Conservation (phyloP, 805 yeast genomes). For the Candida xiaguanensis region DNA sequence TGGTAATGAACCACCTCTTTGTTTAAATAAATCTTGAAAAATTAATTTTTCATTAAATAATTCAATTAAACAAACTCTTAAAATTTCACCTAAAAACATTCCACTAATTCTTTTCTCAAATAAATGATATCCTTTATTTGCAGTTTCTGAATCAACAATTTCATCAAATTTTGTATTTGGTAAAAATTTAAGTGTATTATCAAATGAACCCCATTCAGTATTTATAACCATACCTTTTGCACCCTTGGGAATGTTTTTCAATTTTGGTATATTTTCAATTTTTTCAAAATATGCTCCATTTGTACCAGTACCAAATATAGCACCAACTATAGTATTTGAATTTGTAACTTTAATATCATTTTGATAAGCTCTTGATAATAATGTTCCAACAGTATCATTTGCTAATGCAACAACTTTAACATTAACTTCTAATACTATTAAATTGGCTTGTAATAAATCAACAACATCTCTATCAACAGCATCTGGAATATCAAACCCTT, state of each 20-base stretch:
- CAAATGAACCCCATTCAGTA: constrained; percentile 98
- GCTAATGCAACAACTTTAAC: constrained; percentile 83
- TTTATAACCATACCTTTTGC: constrained; percentile 78
- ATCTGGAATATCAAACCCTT: constrained; percentile 86
- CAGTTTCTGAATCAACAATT: constrained; percentile 64
- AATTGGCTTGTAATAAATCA: constrained; percentile 60
- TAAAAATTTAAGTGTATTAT: constrained; percentile 68
- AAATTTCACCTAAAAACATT: constrained; percentile 87
- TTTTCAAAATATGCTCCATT: constrained; percentile 92
- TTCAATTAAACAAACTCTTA: constrained; percentile 71
- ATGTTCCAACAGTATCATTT: constrained; percentile 94
- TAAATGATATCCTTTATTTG: constrained; percentile 84
- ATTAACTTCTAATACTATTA: constrained; percentile 57
- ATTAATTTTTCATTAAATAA: constrained; percentile 56
- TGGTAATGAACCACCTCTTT: constrained; percentile 43
- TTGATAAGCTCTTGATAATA: constrained; percentile 81
- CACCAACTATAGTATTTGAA: constrained; percentile 79
- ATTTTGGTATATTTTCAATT: constrained; percentile 67
- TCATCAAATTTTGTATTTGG: constrained; percentile 80
- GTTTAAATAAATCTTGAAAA: constrained; percentile 48
- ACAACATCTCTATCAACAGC: constrained; percentile 85
- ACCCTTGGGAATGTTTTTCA: constrained; percentile 47
- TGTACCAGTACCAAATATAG: constrained; percentile 96
- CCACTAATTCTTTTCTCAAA: constrained; percentile 92
- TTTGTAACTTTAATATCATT: constrained; percentile 57